phyloP scores from a whole-genome alignment of 2,329 filamentous ascomycete genomes.

The Hypoxylon sp. region DNA sequence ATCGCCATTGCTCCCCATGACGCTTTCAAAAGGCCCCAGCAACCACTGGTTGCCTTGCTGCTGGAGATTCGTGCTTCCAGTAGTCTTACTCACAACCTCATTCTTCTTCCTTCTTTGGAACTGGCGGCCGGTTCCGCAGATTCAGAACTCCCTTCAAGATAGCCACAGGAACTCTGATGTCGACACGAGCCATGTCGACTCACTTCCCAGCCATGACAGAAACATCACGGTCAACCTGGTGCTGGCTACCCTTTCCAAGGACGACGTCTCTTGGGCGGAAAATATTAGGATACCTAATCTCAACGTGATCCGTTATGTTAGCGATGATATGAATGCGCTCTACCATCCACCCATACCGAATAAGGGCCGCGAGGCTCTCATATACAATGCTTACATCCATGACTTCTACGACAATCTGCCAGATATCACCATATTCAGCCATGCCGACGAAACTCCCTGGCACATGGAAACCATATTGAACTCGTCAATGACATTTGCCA shows the following conservation, averaged over 20 bases:
- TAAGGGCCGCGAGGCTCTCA: slow-evolving; percentile 73
- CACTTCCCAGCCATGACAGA: slow-evolving; percentile 4
- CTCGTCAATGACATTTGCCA: slow-evolving; percentile 49
- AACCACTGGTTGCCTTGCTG: slow-evolving; percentile 35
- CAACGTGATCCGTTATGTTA: slow-evolving; percentile 60
- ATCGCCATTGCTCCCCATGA: slow-evolving; percentile 35
- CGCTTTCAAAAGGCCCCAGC: slow-evolving; percentile 30
- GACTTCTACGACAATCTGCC: slow-evolving; percentile 71
- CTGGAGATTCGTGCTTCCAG: slow-evolving; percentile 34
- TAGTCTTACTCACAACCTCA: slow-evolving; percentile 21
- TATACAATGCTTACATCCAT: slow-evolving; percentile 72
- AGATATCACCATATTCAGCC: slow-evolving; percentile 71
- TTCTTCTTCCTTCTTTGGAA: slow-evolving; percentile 31
- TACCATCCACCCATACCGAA: slow-evolving; percentile 64
- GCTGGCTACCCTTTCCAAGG: slow-evolving; percentile 46
- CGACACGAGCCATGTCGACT: slow-evolving; percentile 27
- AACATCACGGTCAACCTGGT: slow-evolving; percentile 50
- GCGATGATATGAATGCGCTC: slow-evolving; percentile 60
- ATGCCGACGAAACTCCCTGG: slow-evolving; percentile 64
- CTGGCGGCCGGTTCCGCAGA: slow-evolving; percentile 21
- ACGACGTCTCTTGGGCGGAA: slow-evolving; percentile 52
- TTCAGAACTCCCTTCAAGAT: slow-evolving; percentile 18
- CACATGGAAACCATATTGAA: slow-evolving; percentile 54
- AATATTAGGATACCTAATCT: slow-evolving; percentile 52
- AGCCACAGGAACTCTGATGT: slow-evolving; percentile 20